Evolutionary conservation across 2,329 filamentous ascomycete species (phyloP).

Genomic region (Fusarium pilosicola): DNA sequence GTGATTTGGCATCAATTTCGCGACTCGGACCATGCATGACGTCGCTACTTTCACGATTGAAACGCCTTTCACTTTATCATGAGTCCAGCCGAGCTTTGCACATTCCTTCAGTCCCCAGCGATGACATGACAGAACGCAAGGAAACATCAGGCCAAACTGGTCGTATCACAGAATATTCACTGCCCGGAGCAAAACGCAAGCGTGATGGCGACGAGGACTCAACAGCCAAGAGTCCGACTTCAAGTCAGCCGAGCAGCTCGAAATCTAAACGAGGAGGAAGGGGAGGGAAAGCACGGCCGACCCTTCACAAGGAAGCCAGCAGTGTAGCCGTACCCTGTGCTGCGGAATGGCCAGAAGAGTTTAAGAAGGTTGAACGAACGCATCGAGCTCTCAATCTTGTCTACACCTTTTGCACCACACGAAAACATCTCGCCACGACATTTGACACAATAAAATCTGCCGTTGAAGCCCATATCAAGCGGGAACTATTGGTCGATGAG

Average conservation of each 20-base stretch:
- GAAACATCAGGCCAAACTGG: constrained; percentile 4
- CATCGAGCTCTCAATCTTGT: constrained; percentile 91
- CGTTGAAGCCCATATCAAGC: constrained; percentile 84
- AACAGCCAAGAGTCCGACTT: constrained; percentile 10
- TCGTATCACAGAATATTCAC: not conserved
- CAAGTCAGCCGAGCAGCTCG: constrained; percentile 5
- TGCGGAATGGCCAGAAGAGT: constrained; percentile 76
- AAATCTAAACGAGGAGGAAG: constrained; percentile 8
- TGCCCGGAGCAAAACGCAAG: constrained; percentile 36
- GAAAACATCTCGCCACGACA: constrained; percentile 91
- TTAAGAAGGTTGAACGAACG: constrained; percentile 77
- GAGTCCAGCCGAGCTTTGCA: not conserved
- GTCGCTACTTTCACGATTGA: constrained; percentile 25
- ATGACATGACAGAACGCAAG: constrained; percentile 11
- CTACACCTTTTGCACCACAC: constrained; percentile 92
- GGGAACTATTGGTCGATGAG: constrained; percentile 76
- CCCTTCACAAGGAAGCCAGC: constrained; percentile 33
- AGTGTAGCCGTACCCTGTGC: constrained; percentile 43
- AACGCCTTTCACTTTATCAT: not conserved
- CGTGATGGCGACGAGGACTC: constrained; percentile 18
- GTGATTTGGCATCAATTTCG: constrained; percentile 53
- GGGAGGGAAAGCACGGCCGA: constrained; percentile 14
- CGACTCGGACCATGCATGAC: constrained; percentile 37
- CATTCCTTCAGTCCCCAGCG: not conserved
- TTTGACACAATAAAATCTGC: constrained; percentile 87